Base-by-base conservation (phyloP, 2,329 filamentous ascomycete genomes). In the Colletotrichum sp. region DNA sequence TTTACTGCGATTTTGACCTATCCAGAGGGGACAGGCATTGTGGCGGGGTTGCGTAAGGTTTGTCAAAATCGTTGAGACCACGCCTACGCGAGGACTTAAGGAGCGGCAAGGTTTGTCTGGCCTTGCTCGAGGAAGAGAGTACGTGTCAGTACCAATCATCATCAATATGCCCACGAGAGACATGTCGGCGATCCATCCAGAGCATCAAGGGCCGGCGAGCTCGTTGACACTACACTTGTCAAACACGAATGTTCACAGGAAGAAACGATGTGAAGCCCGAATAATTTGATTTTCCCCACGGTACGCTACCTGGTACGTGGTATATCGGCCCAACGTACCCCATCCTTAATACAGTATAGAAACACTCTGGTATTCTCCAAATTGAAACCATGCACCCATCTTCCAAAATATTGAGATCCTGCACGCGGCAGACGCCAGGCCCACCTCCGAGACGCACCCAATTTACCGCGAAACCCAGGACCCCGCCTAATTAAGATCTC, bases 341-440 rank as follows among this genome's bases (percentile, higher is more conserved):
- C 64, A 55, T 10, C 43, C 68, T 39, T 48, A 48, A 43, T 30
- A 39, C 32, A 60, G 27, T 25, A 58, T 48, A 66, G 34, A 74
- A 69, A 76, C 28, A 30, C 61, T 76, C 66, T 70, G 74, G 74
- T 76, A 74, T 74, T 66, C 69, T 66, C 48, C 55, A 62, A 65
- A 66, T 58, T 43, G 18, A 34, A 52, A 60, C 30, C 32, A 43
- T 60, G 27, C 61, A 28, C 25, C 22, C 22, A 22, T 56, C 58
- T 18, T n/a, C 32, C 43, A 56, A 25, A 18, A 25, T 56, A 32
- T 64, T 65, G 4, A 60, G 65, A 60, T 68, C 71, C 36, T 58
- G 28, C 55, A 64, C 52, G 65, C 62, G 70, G 62, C 27, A 73
- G 77, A 78, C 77, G 66, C 77, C 77, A 69, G 75, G 72, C 65